phyloP scores from a whole-genome alignment of 495 filamentous ascomycete genomes.

The Penicillium dipodomyicola region DNA sequence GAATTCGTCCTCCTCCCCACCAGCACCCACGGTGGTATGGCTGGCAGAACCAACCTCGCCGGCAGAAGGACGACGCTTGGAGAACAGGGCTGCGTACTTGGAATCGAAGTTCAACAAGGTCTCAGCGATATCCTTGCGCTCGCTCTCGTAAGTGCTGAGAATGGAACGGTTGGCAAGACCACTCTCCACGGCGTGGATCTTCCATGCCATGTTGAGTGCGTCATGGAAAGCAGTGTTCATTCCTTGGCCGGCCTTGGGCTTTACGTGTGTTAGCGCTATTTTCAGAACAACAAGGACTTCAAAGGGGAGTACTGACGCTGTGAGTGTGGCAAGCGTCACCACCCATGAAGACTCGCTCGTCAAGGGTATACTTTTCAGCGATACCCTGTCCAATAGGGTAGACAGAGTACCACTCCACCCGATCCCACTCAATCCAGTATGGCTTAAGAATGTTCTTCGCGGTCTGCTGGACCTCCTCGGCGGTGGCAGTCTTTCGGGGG shows the following conservation, averaged over 20 bases:
- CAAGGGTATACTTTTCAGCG: constrained; percentile 57
- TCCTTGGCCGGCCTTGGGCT: constrained; percentile 61
- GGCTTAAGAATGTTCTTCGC: constrained; percentile 63
- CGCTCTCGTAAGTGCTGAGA: constrained; percentile 67
- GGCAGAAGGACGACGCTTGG: constrained; percentile 55
- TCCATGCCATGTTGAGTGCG: constrained; percentile 75
- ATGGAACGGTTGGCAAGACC: constrained; percentile 59
- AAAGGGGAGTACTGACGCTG: constrained; percentile 43
- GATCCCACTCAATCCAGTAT: constrained; percentile 55
- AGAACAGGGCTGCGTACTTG: constrained; percentile 63
- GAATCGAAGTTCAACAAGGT: constrained; percentile 73
- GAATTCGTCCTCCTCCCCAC: constrained; percentile 56
- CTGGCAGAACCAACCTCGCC: constrained; percentile 54
- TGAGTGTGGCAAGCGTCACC: constrained; percentile 66
- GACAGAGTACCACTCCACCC: constrained; percentile 60
- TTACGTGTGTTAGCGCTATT: constrained; percentile 36
- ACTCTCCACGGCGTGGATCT: constrained; percentile 65
- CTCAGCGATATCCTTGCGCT: constrained; percentile 67
- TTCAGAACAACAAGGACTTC: constrained; percentile 14
- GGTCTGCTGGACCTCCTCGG: constrained; percentile 58
- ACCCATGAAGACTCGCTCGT: constrained; percentile 59
- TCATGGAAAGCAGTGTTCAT: constrained; percentile 56
- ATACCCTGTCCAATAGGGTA: constrained; percentile 64
- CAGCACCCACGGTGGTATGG: constrained; percentile 28
- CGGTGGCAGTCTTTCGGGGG: constrained; percentile 50